Conservation (phyloP, 768 basidiomycete species). For the Hydnomerulius pinastri region DNA sequence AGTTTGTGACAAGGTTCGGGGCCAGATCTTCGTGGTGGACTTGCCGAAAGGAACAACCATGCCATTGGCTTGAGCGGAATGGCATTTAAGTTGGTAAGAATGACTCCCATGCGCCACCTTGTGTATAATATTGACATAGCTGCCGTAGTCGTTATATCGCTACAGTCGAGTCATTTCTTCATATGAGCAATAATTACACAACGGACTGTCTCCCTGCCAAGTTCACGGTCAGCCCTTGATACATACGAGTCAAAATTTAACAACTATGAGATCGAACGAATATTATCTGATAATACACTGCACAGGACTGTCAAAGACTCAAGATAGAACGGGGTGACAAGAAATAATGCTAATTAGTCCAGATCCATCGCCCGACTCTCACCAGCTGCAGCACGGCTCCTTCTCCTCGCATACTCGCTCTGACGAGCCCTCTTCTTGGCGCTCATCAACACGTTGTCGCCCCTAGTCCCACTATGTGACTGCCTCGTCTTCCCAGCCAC, state of each 20-base stretch:
- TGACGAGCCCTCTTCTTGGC: conserved; percentile 75
- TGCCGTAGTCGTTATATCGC: background rate
- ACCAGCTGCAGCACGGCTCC: conserved; percentile 40
- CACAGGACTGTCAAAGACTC: conserved; percentile 4
- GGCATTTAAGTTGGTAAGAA: too few species aligned
- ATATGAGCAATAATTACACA: background rate
- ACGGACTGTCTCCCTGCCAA: background rate
- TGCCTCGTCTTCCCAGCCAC: conserved; percentile 25
- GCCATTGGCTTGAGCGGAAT: too few species aligned
- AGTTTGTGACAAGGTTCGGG: too few species aligned
- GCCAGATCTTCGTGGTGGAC: too few species aligned
- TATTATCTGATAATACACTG: conserved; percentile 15
- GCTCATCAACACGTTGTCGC: conserved; percentile 52
- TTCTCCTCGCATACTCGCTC: conserved; percentile 70
- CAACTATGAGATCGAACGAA: background rate
- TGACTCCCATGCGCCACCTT: too few species aligned
- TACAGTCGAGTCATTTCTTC: background rate
- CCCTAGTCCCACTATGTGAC: conserved; percentile 25
- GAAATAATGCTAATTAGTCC: conserved; percentile 6
- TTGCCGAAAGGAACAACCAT: too few species aligned
- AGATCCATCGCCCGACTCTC: conserved; percentile 11
- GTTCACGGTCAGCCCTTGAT: background rate
- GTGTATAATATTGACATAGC: too few species aligned
- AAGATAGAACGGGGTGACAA: conserved; percentile 6
- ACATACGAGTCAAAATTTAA: background rate